phyloP scores from a whole-genome alignment of 2,329 filamentous ascomycete species.

The Sporothrix brunneoviolacea region DNA sequence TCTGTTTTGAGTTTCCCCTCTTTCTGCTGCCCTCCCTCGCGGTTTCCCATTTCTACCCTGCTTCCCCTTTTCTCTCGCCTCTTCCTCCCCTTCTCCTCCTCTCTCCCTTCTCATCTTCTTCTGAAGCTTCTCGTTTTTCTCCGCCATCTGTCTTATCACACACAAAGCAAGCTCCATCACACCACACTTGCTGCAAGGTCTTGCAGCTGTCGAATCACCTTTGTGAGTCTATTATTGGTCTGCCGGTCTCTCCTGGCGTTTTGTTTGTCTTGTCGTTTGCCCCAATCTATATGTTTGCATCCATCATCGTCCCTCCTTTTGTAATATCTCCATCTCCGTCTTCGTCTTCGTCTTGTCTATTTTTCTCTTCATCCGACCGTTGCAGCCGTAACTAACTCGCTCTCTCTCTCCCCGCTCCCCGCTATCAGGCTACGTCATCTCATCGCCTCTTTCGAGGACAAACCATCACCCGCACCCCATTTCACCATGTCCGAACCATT shows the following conservation, averaged over 20 bases:
- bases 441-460: not conserved
- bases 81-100: not conserved
- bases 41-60: conserved; percentile 1
- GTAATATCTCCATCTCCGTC: too few species aligned
- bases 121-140: conserved; percentile 5
- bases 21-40: not conserved
- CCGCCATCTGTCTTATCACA: not conserved
- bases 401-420: too few species aligned
- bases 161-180: conserved; percentile 1
- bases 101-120: not conserved
- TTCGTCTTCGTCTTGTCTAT: too few species aligned
- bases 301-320: not conserved
- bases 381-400: too few species aligned
- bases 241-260: not conserved
- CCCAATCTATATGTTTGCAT: not conserved
- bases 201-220: not conserved
- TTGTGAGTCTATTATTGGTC: not conserved
- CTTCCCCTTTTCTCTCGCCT: not conserved
- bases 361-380: too few species aligned
- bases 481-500: conserved; percentile 50
- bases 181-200: conserved; percentile 6
- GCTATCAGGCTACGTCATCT: too few species aligned
- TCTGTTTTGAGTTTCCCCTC: conserved; percentile 12
- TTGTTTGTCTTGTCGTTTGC: not conserved
- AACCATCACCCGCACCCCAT: not conserved